Evolutionary conservation across 2,329 filamentous ascomycete species (phyloP), one percentile per base, ranked within the genome.

Genomic region (Cadophora malorum): DNA sequence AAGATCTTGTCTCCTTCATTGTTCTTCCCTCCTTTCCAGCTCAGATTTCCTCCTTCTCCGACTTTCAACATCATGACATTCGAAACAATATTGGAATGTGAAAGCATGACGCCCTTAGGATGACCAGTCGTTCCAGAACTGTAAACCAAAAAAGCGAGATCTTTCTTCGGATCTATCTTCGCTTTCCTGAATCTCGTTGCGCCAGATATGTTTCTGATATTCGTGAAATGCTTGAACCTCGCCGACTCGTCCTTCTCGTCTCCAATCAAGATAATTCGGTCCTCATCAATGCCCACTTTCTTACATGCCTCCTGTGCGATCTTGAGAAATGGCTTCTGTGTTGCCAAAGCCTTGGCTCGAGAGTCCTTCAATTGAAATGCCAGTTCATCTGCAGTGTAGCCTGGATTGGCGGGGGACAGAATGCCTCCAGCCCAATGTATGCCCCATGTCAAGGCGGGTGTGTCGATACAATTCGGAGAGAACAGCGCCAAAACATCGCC

Each of bases 51-150:
- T 1, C 80, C 82, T 67, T 93, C 90, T 4, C 84, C 80, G 31
- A 79, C 76, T 1, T 79, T 78, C 33, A 84, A 76, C 79, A 92
- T 90, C 35, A 86, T 73, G 7, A 89, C 77, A 78, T 97, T 97
- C 68, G 92, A 82, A 12, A 96, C 86, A 68, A 97, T 89, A 78
- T 97, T 97, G 71, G 81, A 79, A 79, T 98, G 95, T 8, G 88
- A 91, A 38, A 97, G 83, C 86, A 93, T 91, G 16, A 97, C 95
- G 19, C 94, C 95, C 79, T 98, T 98, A 0, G 95, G 94, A 62
- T 94, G 82, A 1, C 95, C 95, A 0, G 95, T 97, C 0, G 95
- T 98, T 8, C 95, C 95, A 8, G 91, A 94, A 61, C 90, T 93
- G 55, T 97, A 97, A 0, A 96, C 93, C 67, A 97, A 80, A 75